Percentiles rank a stretch among this genome's conserved stretches.
Conservation (phyloP, 352 stramenopile species). For the Phytophthora cajani region DNA sequence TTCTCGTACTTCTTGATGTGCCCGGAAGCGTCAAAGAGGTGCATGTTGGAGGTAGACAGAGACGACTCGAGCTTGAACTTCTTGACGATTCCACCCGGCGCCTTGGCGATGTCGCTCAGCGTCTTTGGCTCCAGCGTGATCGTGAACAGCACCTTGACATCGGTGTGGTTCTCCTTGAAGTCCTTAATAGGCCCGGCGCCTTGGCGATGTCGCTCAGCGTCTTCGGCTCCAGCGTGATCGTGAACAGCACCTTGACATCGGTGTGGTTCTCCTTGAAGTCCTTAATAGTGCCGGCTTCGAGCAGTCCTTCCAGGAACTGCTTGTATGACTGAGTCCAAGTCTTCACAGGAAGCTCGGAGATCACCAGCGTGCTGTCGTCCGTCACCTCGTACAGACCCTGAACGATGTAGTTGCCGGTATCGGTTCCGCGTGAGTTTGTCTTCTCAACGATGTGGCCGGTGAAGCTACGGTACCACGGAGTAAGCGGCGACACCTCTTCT, state of each 20-base stretch:
- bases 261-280: constrained; percentile 95
- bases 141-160: constrained; percentile 93
- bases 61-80: constrained; percentile 96
- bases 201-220: constrained; percentile 71
- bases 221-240: constrained; percentile 81
- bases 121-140: constrained; percentile 80
- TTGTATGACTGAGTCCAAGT: constrained; percentile 98
- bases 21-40: constrained; percentile 93
- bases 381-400: constrained; percentile 84
- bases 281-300: constrained; percentile 88
- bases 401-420: constrained; percentile 81
- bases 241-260: constrained; percentile 93
- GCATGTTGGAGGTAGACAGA: constrained; percentile 97
- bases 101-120: constrained; percentile 73
- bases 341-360: constrained; percentile 97
- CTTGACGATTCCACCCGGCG: constrained; percentile 89
- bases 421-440: constrained; percentile 50
- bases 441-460: constrained; percentile 89
- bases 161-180: constrained; percentile 94
- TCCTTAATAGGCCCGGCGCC: constrained; percentile 94
- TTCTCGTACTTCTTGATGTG: constrained; percentile 95
- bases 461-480: constrained; percentile 95
- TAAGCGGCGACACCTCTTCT: constrained; percentile 63
- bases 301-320: constrained; percentile 91
- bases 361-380: constrained; percentile 91